phyloP scores from a whole-genome alignment of 345 rosid genomes.

The Adansonia digitata region DNA sequence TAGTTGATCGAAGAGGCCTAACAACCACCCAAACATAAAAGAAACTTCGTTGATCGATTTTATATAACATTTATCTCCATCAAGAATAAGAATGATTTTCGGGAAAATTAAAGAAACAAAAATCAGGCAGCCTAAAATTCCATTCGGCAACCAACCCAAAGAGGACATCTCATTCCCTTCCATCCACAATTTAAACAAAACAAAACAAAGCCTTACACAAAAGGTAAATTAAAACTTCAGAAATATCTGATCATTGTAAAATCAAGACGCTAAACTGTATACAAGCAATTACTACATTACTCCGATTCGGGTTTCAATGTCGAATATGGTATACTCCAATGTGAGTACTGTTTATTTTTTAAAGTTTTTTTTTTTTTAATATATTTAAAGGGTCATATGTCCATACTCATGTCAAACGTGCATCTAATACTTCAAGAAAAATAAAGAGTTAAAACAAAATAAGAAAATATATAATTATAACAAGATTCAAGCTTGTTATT shows the following conservation, averaged over 20 bases:
- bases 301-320: too few relatives aligned
- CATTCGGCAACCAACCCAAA: not conserved
- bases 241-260: not conserved
- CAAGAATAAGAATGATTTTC: not conserved
- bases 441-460: too few relatives aligned
- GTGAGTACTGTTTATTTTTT: too few relatives aligned
- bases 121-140: not conserved
- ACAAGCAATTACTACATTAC: not conserved
- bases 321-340: too few relatives aligned
- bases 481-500: too few relatives aligned
- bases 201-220: too few relatives aligned
- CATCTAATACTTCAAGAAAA: too few relatives aligned
- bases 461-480: too few relatives aligned
- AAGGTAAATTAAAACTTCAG: not conserved
- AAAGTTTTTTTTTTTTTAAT: too few relatives aligned
- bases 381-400: too few relatives aligned
- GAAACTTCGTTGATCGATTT: not conserved
- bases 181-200: not conserved
- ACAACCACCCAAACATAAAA: not conserved
- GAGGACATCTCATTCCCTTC: not conserved
- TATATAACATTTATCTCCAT: not conserved
- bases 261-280: not conserved
- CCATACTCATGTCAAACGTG: too few relatives aligned
- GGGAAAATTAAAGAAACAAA: not conserved
- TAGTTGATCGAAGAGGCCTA: constrained; percentile 12